These are phyloP conservation scores for Leucaena leucocephala DNA, from an alignment of 306 rosid genomes.

Conservation along the genomic window DNA sequence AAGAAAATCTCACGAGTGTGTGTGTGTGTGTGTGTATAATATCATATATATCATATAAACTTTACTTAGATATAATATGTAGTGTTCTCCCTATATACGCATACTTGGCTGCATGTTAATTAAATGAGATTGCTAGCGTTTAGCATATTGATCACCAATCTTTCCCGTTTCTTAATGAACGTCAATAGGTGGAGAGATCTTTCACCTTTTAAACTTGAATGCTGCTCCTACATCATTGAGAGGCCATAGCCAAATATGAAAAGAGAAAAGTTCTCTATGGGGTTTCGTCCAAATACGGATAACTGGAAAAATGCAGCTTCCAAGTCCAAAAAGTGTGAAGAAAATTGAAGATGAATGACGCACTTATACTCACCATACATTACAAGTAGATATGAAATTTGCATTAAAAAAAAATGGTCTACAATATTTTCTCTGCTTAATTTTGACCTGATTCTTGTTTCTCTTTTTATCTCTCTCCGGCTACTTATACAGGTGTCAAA, in stretches of 20 bases:
- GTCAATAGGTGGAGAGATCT: constrained; percentile 45
- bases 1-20: not conserved
- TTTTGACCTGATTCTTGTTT: constrained; percentile 23
- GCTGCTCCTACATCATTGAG: constrained; percentile 54
- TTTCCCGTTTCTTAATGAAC: constrained; percentile 46
- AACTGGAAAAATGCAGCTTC: constrained; percentile 53
- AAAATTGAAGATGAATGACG: constrained; percentile 34
- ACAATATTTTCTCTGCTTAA: constrained; percentile 6
- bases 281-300: constrained; percentile 40
- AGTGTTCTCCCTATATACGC: constrained; percentile 36
- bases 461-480: constrained; percentile 6
- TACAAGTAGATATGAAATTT: constrained; percentile 38
- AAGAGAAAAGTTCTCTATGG: not conserved
- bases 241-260: constrained; percentile 38
- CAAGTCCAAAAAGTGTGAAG: constrained; percentile 27
- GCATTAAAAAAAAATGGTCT: constrained; percentile 33
- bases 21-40: not conserved
- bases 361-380: constrained; percentile 17
- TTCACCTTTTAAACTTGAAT: constrained; percentile 52
- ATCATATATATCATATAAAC: constrained; percentile 8
- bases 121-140: constrained; percentile 19
- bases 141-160: constrained; percentile 41
- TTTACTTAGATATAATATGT: constrained; percentile 9
- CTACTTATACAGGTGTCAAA: constrained; percentile 45
- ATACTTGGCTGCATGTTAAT: constrained; percentile 49